Evolutionary conservation across 2,329 filamentous ascomycete genomes (phyloP), one percentile per base, ranked within the genome.

Genomic region (Pyrenophora tritici-repentis): DNA sequence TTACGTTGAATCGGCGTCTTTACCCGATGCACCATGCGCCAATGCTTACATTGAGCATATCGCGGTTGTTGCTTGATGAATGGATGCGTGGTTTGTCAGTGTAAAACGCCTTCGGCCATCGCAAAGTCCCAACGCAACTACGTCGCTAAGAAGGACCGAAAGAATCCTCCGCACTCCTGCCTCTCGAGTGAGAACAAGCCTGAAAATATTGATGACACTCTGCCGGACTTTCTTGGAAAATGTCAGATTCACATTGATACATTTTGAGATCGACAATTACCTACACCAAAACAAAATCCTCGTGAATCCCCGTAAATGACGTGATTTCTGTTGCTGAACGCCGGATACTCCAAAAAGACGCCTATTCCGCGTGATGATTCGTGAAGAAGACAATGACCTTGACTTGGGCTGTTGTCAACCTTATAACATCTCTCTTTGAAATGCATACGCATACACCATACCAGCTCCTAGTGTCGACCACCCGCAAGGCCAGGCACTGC

Each of bases 401-500:
- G 17, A n/a, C 43, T 18, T 32, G 14, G 22, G 22, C n/a, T 45
- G 41, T 18, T 14, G 7, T 32, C 13, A 29, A 22, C 9, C 26
- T 9, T 29, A 4, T 24, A 24, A 4, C 22, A 24, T 6, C 22
- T 9, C 22, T 6, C 22, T 7, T 24, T 24, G 6, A 24, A 24
- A 24, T 24, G 22, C 22, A 24, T 2, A 24, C 22, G 4, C 22
- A 24, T 7, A 24, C 22, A 24, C 5, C 6, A 24, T 24, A 9
- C 22, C 22, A 24, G 6, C 3, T 7, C 22, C 22, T 26, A 24
- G 18, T 47, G 41, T 10, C 71, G 63, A 9, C 69, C 72, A 41
- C 83, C 81, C 12, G 83, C 84, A 68, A 88, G 72, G 49, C 85
- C 85, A 31, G 85, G 85, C 36, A 87, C 85, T 63, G 83, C 84